Evolutionary conservation across 2,329 filamentous ascomycete genomes (phyloP), one percentile per base, ranked within the genome.

Genomic region (Botryosphaeria dothidea): DNA sequence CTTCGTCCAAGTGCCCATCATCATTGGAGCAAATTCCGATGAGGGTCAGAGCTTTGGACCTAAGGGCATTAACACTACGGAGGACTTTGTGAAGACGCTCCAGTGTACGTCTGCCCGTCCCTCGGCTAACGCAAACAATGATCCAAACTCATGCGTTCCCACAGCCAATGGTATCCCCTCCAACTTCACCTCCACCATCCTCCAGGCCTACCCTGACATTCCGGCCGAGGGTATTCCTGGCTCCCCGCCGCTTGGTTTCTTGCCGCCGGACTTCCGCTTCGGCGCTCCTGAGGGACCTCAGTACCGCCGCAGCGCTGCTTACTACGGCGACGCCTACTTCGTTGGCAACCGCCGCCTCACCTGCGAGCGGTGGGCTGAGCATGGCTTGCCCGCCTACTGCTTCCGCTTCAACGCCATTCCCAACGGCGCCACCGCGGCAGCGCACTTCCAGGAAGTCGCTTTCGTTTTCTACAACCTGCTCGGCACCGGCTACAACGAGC

Each of bases 1-100:
- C 19, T 90, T 90, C 68, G 84, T 90, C 64, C 82, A 86, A 61
- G 86, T 91, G 0, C 87, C 88, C 1, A 83, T 90, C 45, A 80
- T 92, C 6, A 78, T 83, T 36, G 89, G 90, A 6, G 83, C 83
- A 38, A 91, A 90, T 73, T 84, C 83, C 1, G 89, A 91, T 69
- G 89, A 92, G 72, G 89, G 87, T 2, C 84, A 83, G 0, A 78
- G 79, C 1, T 89, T 89, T 69, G 83, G 80, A 0, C 80, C 82
- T 11, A 72, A 67, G 5, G 83, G 82, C 17, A 82, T 89, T 67
- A 84, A 88, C 71, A 86, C 82, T 1, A 83, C 80, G 11, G 80
- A 77, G 17, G 80, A 88, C 57, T 85, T 88, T 70, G 74, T 78
- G 49, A 71, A 73, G 21, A 78, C 75, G 57, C 74, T 84, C 13